phyloP scores from a whole-genome alignment of 2,329 filamentous ascomycete species.

The Nothophoma quercina region DNA sequence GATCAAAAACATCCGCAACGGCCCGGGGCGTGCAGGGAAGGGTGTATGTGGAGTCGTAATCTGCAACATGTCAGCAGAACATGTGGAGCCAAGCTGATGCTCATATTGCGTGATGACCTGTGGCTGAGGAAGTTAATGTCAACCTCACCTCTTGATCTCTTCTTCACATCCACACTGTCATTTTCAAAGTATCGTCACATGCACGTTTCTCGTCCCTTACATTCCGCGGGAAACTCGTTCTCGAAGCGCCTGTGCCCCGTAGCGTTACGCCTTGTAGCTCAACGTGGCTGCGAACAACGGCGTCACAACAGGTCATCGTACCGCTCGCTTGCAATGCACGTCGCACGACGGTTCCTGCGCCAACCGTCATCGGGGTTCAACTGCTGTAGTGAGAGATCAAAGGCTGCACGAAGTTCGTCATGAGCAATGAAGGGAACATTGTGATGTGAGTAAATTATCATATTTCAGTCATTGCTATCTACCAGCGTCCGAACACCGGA shows the following conservation, averaged over 20 bases:
- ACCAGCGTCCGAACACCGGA: slow-evolving; percentile 24
- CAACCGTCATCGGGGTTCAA: neutral
- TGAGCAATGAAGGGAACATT: neutral
- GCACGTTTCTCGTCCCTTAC: neutral
- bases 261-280: slow-evolving; percentile 5
- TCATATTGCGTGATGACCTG: slow-evolving; percentile 13
- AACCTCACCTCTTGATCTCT: slow-evolving; percentile 8
- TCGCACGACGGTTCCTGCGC: neutral
- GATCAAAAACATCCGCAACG: slow-evolving; percentile 12
- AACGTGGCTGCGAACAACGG: slow-evolving; percentile 6
- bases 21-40: slow-evolving; percentile 12
- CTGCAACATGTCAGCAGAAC: slow-evolving; percentile 12
- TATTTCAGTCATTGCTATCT: slow-evolving; percentile 36
- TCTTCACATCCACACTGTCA: neutral
- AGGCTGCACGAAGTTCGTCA: neutral
- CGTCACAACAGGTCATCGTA: neutral
- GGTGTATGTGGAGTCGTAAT: neutral
- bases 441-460: slow-evolving; percentile 19
- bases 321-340: neutral
- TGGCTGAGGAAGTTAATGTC: slow-evolving; percentile 19
- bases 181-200: neutral
- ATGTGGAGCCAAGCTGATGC: slow-evolving; percentile 15
- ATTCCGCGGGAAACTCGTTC: neutral
- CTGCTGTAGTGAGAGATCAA: neutral
- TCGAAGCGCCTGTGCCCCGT: slow-evolving; percentile 16